Evolutionary conservation across 441 rosid species (phyloP).

Genomic region (Euphorbia schlechtendalii): DNA sequence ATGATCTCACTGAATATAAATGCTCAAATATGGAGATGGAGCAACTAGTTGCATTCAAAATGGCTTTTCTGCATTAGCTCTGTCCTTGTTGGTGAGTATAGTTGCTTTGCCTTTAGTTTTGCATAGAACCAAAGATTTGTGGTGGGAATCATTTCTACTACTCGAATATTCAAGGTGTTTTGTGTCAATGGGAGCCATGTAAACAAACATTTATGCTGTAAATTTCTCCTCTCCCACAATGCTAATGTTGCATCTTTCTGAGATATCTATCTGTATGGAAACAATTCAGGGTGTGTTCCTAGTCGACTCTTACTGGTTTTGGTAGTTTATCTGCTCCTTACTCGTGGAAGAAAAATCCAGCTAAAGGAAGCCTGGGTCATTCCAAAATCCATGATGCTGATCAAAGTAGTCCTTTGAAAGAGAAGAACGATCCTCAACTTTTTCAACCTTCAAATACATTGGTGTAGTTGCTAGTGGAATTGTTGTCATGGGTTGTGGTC

Average conservation of each 20-base stretch:
- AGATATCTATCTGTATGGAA: background rate
- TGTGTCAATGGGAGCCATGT: constrained; percentile 48
- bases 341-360: constrained; percentile 50
- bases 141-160: constrained; percentile 44
- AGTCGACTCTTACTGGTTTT: constrained; percentile 15
- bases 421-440: constrained; percentile 18
- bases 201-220: constrained; percentile 44
- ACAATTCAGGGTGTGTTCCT: constrained; percentile 8
- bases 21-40: constrained; percentile 19
- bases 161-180: constrained; percentile 38
- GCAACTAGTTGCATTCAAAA: constrained; percentile 23
- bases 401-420: constrained; percentile 11
- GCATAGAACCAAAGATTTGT: constrained; percentile 45
- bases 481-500: constrained; percentile 41
- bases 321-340: constrained; percentile 29
- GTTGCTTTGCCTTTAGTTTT: constrained; percentile 33
- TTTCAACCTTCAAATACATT: constrained; percentile 22
- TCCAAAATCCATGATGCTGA: constrained; percentile 4
- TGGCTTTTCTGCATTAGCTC: constrained; percentile 28
- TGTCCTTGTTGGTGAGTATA: constrained; percentile 38
- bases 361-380: constrained; percentile 26
- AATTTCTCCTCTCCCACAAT: constrained; percentile 37
- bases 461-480: constrained; percentile 52
- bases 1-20: constrained; percentile 13
- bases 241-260: too few relatives aligned